phyloP scores from a whole-genome alignment of 257 asterid genomes.

The Capsicum pubescens region DNA sequence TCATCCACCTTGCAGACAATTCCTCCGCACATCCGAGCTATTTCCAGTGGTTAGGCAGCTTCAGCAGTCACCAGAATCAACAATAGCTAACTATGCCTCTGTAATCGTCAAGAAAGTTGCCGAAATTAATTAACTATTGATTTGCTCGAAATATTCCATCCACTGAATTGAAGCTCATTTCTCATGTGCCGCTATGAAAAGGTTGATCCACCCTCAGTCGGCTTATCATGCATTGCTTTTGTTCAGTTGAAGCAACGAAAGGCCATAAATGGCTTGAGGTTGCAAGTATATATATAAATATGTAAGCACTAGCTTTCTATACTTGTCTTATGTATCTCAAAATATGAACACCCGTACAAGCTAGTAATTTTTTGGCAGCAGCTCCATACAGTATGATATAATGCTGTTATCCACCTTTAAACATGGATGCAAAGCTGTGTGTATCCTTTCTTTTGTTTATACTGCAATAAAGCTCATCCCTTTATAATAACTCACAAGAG shows the following conservation, averaged over 20 bases:
- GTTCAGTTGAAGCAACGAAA: slow-evolving; percentile 5
- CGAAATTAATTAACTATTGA: slow-evolving; percentile 37
- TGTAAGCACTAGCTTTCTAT: neutral
- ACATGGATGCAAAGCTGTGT: neutral
- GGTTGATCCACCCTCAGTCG: neutral
- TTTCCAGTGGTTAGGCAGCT: slow-evolving; percentile 79
- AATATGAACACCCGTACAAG: neutral
- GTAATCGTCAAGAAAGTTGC: slow-evolving; percentile 69
- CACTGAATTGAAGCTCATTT: neutral
- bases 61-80: slow-evolving; percentile 83
- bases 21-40: slow-evolving; percentile 73
- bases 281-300: neutral
- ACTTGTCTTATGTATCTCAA: neutral
- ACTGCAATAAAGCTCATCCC: neutral
- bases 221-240: neutral
- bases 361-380: neutral
- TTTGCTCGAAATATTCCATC: neutral
- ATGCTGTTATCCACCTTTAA: neutral
- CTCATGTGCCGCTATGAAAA: slow-evolving; percentile 17
- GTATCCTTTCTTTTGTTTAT: neutral
- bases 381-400: neutral
- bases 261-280: slow-evolving; percentile 27
- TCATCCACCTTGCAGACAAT: slow-evolving; percentile 81
- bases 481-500: neutral
- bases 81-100: slow-evolving; percentile 87